A percentile compares a stretch with the other conserved stretches of the same genome.
Conservation (phyloP, 352 stramenopile genomes). For the Globisporangium barbulae region DNA sequence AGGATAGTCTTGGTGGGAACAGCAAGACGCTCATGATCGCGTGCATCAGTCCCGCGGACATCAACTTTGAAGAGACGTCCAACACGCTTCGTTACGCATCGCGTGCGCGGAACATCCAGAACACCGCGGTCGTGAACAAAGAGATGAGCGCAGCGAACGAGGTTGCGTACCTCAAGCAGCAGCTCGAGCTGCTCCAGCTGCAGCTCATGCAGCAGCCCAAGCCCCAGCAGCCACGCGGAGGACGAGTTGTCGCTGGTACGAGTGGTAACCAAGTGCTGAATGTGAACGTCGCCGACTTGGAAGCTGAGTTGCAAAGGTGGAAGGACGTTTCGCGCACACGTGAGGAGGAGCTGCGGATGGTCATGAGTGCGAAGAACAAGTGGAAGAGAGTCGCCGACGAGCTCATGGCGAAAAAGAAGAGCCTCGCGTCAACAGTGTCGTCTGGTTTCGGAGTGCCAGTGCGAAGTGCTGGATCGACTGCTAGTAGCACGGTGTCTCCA, state of each 20-base stretch:
- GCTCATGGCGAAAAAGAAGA: conserved; percentile 28
- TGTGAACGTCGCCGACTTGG: not conserved
- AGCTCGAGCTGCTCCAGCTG: conserved; percentile 61
- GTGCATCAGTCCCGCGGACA: conserved; percentile 70
- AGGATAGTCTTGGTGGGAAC: conserved; percentile 88
- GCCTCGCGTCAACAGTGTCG: not conserved
- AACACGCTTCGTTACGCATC: conserved; percentile 95
- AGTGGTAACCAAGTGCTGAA: not conserved
- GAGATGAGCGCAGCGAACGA: conserved; percentile 90
- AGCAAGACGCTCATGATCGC: conserved; percentile 92
- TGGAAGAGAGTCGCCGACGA: conserved; percentile 62
- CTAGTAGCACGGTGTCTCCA: conserved; percentile 5
- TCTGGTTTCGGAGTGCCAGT: conserved; percentile 3
- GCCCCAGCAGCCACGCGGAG: not conserved
- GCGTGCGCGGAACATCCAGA: conserved; percentile 98
- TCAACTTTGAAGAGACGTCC: conserved; percentile 93
- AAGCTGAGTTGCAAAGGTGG: conserved; percentile 24
- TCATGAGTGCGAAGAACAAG: conserved; percentile 58
- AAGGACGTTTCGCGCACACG: conserved; percentile 26
- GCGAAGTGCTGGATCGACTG: not conserved
- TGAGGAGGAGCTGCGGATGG: conserved; percentile 41
- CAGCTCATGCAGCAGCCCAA: conserved; percentile 49
- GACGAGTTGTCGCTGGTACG: not conserved
- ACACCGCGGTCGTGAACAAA: conserved; percentile 96
- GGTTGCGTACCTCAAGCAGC: conserved; percentile 55